A percentile compares a stretch with the other conserved stretches of the same genome.
Evolutionary conservation across 805 yeast genomes (phyloP).

Genomic region (Priceomyces haplophilus): DNA sequence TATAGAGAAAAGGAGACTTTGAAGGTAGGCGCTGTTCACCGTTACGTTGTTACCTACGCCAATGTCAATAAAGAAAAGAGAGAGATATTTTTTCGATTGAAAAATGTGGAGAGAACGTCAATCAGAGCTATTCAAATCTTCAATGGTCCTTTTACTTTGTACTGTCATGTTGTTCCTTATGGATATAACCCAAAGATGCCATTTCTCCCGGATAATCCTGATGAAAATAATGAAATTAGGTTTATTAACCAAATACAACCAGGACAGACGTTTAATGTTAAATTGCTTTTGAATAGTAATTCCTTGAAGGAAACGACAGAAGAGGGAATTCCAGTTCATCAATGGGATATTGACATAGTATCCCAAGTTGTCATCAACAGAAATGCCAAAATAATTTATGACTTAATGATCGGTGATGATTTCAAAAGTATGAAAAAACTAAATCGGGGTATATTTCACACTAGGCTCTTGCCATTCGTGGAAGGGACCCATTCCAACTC

Average conservation of each 20-base stretch:
- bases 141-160: constrained; percentile 43
- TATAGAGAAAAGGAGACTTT: constrained; percentile 34
- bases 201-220: constrained; percentile 22
- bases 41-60: constrained; percentile 31
- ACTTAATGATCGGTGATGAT: constrained; percentile 38
- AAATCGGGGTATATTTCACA: constrained; percentile 22
- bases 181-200: constrained; percentile 24
- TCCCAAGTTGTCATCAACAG: constrained; percentile 41
- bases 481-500: neutral
- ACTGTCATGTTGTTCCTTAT: constrained; percentile 42
- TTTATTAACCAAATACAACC: constrained; percentile 56
- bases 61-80: constrained; percentile 12
- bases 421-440: constrained; percentile 29
- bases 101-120: constrained; percentile 35
- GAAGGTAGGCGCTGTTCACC: constrained; percentile 36
- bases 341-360: constrained; percentile 40
- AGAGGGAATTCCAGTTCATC: constrained; percentile 16
- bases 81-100: constrained; percentile 33
- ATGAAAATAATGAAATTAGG: constrained; percentile 27
- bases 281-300: constrained; percentile 47
- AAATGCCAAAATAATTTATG: constrained; percentile 28
- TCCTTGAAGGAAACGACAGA: constrained; percentile 22
- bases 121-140: constrained; percentile 41
- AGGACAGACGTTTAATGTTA: constrained; percentile 62
- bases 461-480: constrained; percentile 1